These are phyloP conservation scores for Neurospora terricola DNA, from an alignment of 495 filamentous ascomycete genomes.

Conservation along the genomic window DNA sequence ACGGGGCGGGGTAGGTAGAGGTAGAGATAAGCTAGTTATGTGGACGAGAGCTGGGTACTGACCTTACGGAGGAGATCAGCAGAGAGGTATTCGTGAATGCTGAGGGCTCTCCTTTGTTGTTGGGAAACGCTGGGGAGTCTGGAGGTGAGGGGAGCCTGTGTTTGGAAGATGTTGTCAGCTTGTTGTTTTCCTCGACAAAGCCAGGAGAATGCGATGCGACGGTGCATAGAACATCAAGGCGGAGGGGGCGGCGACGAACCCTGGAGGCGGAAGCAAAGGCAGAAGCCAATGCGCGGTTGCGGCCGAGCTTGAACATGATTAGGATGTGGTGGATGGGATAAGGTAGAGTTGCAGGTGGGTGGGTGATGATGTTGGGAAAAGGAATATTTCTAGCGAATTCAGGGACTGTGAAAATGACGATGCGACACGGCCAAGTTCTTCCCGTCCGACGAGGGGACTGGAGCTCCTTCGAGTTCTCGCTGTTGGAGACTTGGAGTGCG, in stretches of 20 bases:
- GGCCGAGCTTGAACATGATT: slow-evolving; percentile 40
- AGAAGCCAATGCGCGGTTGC: slow-evolving; percentile 38
- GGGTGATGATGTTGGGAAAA: background rate
- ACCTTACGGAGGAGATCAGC: slow-evolving; percentile 80
- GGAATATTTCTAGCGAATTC: background rate
- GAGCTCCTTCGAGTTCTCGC: background rate
- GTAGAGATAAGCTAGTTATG: background rate
- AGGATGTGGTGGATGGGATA: slow-evolving; percentile 6
- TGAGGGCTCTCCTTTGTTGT: slow-evolving; percentile 73
- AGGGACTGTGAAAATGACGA: background rate
- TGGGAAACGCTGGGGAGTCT: slow-evolving; percentile 36
- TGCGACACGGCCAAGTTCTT: background rate
- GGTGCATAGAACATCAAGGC: background rate
- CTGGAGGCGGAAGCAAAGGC: slow-evolving; percentile 34
- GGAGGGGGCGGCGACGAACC: slow-evolving; percentile 19
- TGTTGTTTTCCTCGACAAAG: background rate
- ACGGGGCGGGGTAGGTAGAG: slow-evolving; percentile 4
- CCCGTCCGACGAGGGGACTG: background rate
- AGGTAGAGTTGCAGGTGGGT: background rate
- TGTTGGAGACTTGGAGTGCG: background rate
- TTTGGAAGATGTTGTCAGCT: slow-evolving; percentile 3
- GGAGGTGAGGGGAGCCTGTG: slow-evolving; percentile 28
- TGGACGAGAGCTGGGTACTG: slow-evolving; percentile 5
- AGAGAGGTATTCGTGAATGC: slow-evolving; percentile 95
- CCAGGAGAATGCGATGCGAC: background rate